Evolutionary conservation across 352 stramenopile genomes (phyloP).

Genomic region (Elongisporangium undulatum): DNA sequence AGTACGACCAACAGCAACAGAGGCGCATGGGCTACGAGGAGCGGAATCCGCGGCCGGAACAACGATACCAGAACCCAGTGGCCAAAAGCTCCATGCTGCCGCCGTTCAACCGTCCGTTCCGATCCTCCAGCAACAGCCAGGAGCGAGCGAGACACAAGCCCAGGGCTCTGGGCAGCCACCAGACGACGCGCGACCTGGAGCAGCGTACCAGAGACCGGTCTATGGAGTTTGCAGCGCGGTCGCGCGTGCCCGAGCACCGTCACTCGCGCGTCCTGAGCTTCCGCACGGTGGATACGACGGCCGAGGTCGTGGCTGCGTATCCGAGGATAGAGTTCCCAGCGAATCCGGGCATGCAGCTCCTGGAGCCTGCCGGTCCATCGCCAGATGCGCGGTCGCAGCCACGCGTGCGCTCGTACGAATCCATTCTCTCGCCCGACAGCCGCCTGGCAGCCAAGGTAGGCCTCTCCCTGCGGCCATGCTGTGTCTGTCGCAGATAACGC

Average conservation of each 20-base stretch:
- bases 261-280: neutral
- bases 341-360: conserved; percentile 19
- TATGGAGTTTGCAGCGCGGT: neutral
- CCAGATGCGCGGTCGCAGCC: conserved; percentile 6
- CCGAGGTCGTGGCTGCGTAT: neutral
- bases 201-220: neutral
- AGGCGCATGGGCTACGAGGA: neutral
- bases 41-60: neutral
- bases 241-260: neutral
- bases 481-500: too few relatives aligned
- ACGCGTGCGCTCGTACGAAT: conserved; percentile 9
- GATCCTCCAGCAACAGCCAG: neutral
- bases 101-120: neutral
- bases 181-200: neutral
- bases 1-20: conserved; percentile 1
- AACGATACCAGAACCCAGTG: neutral
- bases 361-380: conserved; percentile 7
- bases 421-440: conserved; percentile 45
- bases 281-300: neutral
- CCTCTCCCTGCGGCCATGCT: neutral
- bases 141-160: neutral
- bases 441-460: conserved; percentile 42
- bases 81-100: neutral
- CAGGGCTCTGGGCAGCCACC: neutral
- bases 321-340: conserved; percentile 6